Percentiles rank a stretch among this genome's conserved stretches.
Conservation (phyloP, 2,329 filamentous ascomycete species). For the Stemphylium lycopersici region DNA sequence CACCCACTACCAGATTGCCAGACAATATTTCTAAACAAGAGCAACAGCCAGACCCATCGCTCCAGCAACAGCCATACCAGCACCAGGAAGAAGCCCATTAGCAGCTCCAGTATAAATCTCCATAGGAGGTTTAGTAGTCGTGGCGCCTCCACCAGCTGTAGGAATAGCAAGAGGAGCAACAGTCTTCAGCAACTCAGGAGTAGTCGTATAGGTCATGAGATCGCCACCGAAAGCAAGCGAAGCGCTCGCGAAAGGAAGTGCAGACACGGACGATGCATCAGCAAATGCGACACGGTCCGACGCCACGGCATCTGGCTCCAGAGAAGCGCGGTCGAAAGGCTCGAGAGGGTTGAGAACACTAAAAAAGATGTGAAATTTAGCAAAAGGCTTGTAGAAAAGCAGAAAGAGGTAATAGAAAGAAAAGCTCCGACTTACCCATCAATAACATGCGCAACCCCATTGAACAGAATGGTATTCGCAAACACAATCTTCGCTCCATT, state of each 20-base stretch:
- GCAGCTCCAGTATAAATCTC: constrained; percentile 6
- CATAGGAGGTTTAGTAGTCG: constrained; percentile 1
- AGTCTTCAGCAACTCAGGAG: constrained; percentile 32
- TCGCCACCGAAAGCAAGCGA: constrained; percentile 30
- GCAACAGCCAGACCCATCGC: constrained; percentile 3
- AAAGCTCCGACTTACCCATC: constrained; percentile 22
- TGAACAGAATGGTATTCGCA: constrained; percentile 34
- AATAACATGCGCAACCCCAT: constrained; percentile 35
- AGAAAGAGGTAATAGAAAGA: not conserved
- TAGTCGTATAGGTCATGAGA: constrained; percentile 31
- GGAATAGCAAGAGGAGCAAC: constrained; percentile 28
- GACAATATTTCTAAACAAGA: not conserved
- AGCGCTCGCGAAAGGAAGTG: constrained; percentile 21
- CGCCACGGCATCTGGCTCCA: constrained; percentile 22
- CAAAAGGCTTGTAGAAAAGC: not conserved
- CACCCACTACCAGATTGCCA: no score
- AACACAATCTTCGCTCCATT: constrained; percentile 33
- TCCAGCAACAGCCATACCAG: constrained; percentile 2
- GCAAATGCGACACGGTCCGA: constrained; percentile 32
- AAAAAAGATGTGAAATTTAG: not conserved
- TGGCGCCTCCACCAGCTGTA: constrained; percentile 6
- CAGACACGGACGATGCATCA: constrained; percentile 23
- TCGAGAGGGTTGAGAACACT: constrained; percentile 24
- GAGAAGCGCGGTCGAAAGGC: constrained; percentile 25
- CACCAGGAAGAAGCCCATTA: not conserved